Evolutionary conservation across 768 basidiomycete species (phyloP), one percentile per base, ranked within the genome.

Genomic region (Floccularia luteovirens): DNA sequence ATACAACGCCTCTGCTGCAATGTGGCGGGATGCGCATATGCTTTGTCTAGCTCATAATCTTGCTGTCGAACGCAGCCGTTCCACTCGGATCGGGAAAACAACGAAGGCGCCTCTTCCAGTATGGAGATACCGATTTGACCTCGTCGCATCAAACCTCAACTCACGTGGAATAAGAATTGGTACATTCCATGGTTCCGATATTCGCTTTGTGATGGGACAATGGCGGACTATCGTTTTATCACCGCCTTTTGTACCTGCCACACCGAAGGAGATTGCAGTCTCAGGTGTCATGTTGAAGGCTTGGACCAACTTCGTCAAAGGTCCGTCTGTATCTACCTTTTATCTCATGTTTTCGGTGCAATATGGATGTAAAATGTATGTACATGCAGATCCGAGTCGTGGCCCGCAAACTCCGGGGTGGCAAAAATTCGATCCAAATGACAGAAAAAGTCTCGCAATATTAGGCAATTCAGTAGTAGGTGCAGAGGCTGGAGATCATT

Each of bases 251-350:
- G 48, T 58, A 7, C 46, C 52, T 14, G 60, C 60, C 0, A 58
- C 57, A 2, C 38, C 45, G 10, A 54, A 58, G 14, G 48, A 60
- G 41, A 50, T 61, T 19, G 43, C 40, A 11, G 49, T 62, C n/a
- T 62, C 58, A 8, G 57, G 60, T 44, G 33, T 57, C 22, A 59
- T 60, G 58, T 56, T 59, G 17, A 50, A 46, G n/a, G 60, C 58
- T 6, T 62, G 60, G 60, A 57, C 56, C n/a, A 62, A 62, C 39
- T 62, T 62, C 38, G 47, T 62, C 42, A 60, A 60, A 54, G 55
- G 60, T 59, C 14, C 2, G 45, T n/a, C 3, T 46, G 10, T 19
- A 24, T 39, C 41, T 24, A 5, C 32, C 21, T 19, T 19, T 23
- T 6, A 16, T 17, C n/a, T 43, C 21, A 16, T 16, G 31, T 12